A percentile compares a stretch with the other conserved stretches of the same genome.
phyloP scores from a whole-genome alignment of 148 eudicot genomes.

The Dysphania ambrosioides region DNA sequence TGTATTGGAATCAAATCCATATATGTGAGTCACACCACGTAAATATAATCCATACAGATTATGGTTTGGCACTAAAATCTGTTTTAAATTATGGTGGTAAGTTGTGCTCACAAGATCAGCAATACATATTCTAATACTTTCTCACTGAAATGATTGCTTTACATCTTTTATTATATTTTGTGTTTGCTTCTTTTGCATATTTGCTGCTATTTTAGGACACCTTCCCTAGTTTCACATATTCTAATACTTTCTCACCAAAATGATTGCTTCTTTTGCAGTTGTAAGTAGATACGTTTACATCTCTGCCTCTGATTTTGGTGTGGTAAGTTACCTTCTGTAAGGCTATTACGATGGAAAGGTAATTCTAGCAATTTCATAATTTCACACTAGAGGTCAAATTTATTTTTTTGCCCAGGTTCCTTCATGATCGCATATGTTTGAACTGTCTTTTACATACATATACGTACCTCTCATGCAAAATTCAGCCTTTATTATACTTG shows the following conservation, averaged over 20 bases:
- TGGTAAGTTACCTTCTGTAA: slow-evolving; percentile 61
- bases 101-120: too few species aligned
- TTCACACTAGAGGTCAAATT: background rate
- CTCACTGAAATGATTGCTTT: too few species aligned
- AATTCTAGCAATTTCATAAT: slow-evolving; percentile 12
- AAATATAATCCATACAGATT: too few species aligned
- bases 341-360: slow-evolving; percentile 92
- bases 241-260: too few species aligned
- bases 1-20: too few species aligned
- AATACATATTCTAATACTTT: too few species aligned
- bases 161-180: background rate
- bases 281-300: slow-evolving; percentile 75
- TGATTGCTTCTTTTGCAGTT: slow-evolving; percentile 37
- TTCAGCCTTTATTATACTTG: background rate
- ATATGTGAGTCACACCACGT: too few species aligned
- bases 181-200: slow-evolving; percentile 4
- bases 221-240: slow-evolving; percentile 13
- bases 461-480: background rate
- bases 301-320: slow-evolving; percentile 82
- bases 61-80: too few species aligned
- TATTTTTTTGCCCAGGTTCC: background rate
- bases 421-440: slow-evolving; percentile 1
- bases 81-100: too few species aligned
- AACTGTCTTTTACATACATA: background rate
- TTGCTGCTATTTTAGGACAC: background rate